Base-by-base conservation (phyloP, 1,284 basidiomycete species). In the Meripilus lineatus region DNA sequence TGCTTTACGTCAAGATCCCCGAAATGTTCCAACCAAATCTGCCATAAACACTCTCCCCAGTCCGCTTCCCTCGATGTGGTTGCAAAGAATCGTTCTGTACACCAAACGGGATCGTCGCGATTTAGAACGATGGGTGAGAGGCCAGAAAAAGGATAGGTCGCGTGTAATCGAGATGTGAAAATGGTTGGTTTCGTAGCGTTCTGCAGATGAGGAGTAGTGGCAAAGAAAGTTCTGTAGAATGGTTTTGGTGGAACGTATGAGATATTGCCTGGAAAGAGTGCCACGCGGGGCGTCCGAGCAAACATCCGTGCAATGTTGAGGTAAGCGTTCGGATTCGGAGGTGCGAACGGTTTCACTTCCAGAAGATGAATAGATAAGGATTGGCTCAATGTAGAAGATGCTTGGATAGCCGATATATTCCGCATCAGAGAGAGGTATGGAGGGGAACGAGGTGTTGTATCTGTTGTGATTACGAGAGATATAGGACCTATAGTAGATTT, bases 1-100 rank as follows among this genome's bases (percentile, higher is more conserved):
- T 53, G 44, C 58, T 48, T 48, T 50, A 52, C 51, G 52, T 58
- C 52, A 32, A 56, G 61, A 45, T 53, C 71, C 13, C 71, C 79
- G 24, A 70, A 70, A 44, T 66, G 69, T 48, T 78, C 72, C 14
- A 84, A 65, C 69, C 76, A 78, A 42, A 83, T 49, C 50, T 78
- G 76, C 82, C 82, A 85, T n/a, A 84, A 59, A 58, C 82, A 84
- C 47, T 80, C 77, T 32, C 72, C 66, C 82, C 81, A 84, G 48
- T 81, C 77, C 2, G 66, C 58, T 1, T 56, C 47, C 20, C 79
- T 75, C 11, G 71, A 69, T 32, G 63, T 59, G 35, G 66, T 58
- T 23, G 70, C 53, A 49, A 79, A 75, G 50, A 74, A 66, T 21
- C 80, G 71, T 49, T 84, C 82, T 1, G 74, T 71, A 53, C 83